Base-by-base conservation (phyloP, 2,329 filamentous ascomycete species). In the Xylariaceae sp. region DNA sequence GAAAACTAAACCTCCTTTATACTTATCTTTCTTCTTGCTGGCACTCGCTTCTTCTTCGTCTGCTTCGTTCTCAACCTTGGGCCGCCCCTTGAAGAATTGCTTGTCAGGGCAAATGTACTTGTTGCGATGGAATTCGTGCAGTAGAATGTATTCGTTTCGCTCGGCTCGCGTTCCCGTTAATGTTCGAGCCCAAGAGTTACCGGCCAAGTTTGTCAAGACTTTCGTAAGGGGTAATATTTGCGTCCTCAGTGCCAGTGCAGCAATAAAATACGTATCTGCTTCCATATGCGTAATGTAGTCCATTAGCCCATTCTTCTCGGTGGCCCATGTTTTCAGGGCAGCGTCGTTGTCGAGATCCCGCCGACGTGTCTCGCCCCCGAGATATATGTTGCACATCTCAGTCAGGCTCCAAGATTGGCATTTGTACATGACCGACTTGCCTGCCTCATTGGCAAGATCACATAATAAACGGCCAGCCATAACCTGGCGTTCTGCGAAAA, bases 101-200 rank as follows among this genome's bases (percentile, higher is more conserved):
- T 99, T 99, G 74, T 99, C 95, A 0, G 94, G 94, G 68, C 91
- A 96, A 57, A 99, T 96, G 69, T 95, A 99, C 72, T 96, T 97
- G 73, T 94, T 96, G 59, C 88, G 86, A 70, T 96, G 83, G 68
- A 99, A 99, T 67, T 97, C 92, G 65, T 99, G 94, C 4, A 99
- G 81, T 68, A 99, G 68, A 89, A 99, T 99, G 79, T 96, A 99
- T 74, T 99, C 94, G 73, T 99, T 99, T 37, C 94, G 88, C 75
- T 99, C 94, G 6, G 94, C 94, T 68, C 94, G 87, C 26, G 94
- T 99, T 71, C 94, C 94, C 39, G 90, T 96, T 41, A 99, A 76
- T 2, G 94, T 99, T 68, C 94, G 85, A 52, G 92, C 92, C 94
- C 94, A 99, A 1, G 94, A 97, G 72, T 99, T 99, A 64, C 94